phyloP scores from a whole-genome alignment of 441 rosid species.

The Jatropha podagrica region DNA sequence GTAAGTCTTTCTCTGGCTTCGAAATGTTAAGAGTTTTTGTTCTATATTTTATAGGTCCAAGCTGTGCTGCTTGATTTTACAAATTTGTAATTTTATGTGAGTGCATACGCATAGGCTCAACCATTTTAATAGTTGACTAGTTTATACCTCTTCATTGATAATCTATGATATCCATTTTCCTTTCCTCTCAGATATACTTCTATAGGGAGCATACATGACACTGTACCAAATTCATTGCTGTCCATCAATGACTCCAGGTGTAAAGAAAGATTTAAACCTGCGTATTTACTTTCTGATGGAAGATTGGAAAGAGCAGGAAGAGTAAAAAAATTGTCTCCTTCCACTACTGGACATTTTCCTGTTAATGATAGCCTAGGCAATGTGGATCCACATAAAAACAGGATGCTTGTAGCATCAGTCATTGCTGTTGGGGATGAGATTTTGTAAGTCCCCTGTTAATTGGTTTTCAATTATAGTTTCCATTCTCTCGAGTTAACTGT shows the following conservation, averaged over 20 bases:
- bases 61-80: slow-evolving; percentile 13
- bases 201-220: slow-evolving; percentile 93
- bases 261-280: slow-evolving; percentile 81
- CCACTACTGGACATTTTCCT: slow-evolving; percentile 21
- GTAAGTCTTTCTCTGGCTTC: slow-evolving; percentile 42
- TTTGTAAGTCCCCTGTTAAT: slow-evolving; percentile 68
- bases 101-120: neutral
- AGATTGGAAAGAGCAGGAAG: slow-evolving; percentile 97
- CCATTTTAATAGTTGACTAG: neutral
- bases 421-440: slow-evolving; percentile 97
- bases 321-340: slow-evolving; percentile 53
- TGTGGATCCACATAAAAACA: slow-evolving; percentile 41
- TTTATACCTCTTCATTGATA: slow-evolving; percentile 7
- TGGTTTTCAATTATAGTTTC: slow-evolving; percentile 8
- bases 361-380: slow-evolving; percentile 37
- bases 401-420: slow-evolving; percentile 60
- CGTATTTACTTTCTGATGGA: slow-evolving; percentile 95
- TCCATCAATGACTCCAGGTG: slow-evolving; percentile 43
- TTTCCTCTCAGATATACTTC: slow-evolving; percentile 76
- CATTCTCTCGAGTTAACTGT: slow-evolving; percentile 1
- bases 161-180: slow-evolving; percentile 16
- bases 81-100: slow-evolving; percentile 9
- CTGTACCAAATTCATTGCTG: slow-evolving; percentile 84
- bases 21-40: neutral
- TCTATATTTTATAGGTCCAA: slow-evolving; percentile 9